Conservation (phyloP, 73 alveolate genomes). For the Urostyla sp. region DNA sequence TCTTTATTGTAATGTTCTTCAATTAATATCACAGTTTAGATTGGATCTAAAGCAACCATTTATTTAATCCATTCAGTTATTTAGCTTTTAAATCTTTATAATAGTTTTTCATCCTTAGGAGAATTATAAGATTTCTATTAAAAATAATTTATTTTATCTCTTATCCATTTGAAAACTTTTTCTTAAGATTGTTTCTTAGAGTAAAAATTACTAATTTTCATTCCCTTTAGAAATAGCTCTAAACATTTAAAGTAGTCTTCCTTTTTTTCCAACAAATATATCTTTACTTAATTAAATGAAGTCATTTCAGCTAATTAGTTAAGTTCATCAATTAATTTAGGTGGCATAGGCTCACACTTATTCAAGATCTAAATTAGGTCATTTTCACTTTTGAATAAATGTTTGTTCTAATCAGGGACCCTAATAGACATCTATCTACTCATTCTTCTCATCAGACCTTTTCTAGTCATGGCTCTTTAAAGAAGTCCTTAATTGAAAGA, state of each 20-base stretch:
- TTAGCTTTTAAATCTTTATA: slow-evolving; percentile 23
- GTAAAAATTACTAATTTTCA: slow-evolving; percentile 23
- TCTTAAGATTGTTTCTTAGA: neutral
- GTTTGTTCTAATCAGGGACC: neutral
- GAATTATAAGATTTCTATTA: slow-evolving; percentile 8
- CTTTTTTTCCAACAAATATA: slow-evolving; percentile 18
- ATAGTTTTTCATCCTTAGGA: neutral
- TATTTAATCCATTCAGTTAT: slow-evolving; percentile 1
- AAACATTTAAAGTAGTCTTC: slow-evolving; percentile 34
- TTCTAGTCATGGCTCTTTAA: too few relatives aligned
- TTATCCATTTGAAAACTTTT: slow-evolving; percentile 22
- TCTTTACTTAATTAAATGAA: slow-evolving; percentile 19
- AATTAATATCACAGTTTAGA: neutral
- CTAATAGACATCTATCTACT: slow-evolving; percentile 1
- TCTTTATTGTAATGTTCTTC: slow-evolving; percentile 8
- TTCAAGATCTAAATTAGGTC: slow-evolving; percentile 9
- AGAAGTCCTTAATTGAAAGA: slow-evolving; percentile 6
- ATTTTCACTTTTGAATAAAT: slow-evolving; percentile 15
- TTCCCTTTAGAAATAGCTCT: slow-evolving; percentile 15
- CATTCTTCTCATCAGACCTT: slow-evolving; percentile 1
- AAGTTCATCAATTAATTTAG: slow-evolving; percentile 3
- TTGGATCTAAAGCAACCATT: slow-evolving; percentile 27
- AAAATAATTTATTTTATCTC: slow-evolving; percentile 14
- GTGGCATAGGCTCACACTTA: slow-evolving; percentile 22
- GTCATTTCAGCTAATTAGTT: slow-evolving; percentile 3